Evolutionary conservation across 2,329 filamentous ascomycete species (phyloP), one percentile per base, ranked within the genome.

Genomic region (Cadophora gregata): DNA sequence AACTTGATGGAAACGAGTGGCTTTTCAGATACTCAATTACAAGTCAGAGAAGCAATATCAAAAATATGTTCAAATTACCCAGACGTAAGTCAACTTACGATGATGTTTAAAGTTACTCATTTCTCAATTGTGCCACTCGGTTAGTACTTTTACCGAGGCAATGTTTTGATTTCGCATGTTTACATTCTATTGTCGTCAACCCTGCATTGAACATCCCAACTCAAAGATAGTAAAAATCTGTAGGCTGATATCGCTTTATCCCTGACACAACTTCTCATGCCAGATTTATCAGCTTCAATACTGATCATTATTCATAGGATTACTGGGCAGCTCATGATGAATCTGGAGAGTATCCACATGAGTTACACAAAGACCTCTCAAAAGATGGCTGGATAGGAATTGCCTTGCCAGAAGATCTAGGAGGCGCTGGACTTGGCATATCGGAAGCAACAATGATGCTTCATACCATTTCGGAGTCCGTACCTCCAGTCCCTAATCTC

Each of bases 361-460:
- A 93, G 42, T 88, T 96, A 48, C 92, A 96, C 76, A 86, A 89
- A 0, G 90, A 90, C 0, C 79, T 96, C 9, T 90, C 92, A 8
- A 86, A 86, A 64, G 90, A 89, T 70, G 92, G 93, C 7, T 96
- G 91, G 91, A 85, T 96, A 48, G 92, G 92, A 2, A 93, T 95
- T 71, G 91, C 91, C 0, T 80, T 96, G 3, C 91, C 92, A 0
- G 90, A 93, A 75, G 82, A 86, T 0, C 83, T 93, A 0, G 92
- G 93, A 3, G 93, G 92, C 0, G 85, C 90, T 0, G 91, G 90
- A 0, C 79, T 96, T 9, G 92, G 88, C 9, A 93, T 96, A 42
- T 90, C 90, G 0, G 92, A 96, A 76, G 92, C 92, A 0, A 92
- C 90, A 0, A 91, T 95, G 85, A 95, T 96, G 91, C 85, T 96